Evolutionary conservation across 257 asterid genomes (phyloP).

Genomic region (Ligustrum vulgare): DNA sequence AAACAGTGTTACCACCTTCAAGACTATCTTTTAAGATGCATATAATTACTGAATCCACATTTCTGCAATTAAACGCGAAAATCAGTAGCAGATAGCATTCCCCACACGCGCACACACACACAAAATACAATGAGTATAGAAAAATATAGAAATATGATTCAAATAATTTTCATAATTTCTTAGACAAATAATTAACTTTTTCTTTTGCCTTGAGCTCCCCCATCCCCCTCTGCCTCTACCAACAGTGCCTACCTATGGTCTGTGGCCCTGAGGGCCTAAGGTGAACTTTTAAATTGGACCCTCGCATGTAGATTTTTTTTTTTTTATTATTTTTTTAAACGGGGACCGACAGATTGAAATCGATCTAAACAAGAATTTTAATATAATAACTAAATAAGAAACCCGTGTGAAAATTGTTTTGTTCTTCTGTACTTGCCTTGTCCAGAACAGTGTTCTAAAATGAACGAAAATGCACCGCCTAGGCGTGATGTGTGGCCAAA

Average conservation of each 20-base stretch:
- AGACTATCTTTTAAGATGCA: neutral
- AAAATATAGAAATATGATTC: neutral
- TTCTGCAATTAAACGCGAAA: neutral
- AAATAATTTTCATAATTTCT: neutral
- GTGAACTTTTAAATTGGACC: too few relatives aligned
- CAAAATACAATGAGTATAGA: neutral
- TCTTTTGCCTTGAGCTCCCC: neutral
- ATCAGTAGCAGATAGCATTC: neutral
- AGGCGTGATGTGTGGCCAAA: too few relatives aligned
- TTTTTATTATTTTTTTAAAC: too few relatives aligned
- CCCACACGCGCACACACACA: too few relatives aligned
- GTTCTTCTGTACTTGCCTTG: slow-evolving; percentile 96
- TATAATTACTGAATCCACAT: neutral
- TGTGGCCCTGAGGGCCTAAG: too few relatives aligned
- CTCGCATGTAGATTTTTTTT: too few relatives aligned
- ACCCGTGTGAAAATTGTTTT: slow-evolving; percentile 22
- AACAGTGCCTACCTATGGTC: too few relatives aligned
- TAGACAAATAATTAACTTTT: neutral
- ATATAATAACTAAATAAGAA: too few relatives aligned
- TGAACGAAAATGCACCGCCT: too few relatives aligned
- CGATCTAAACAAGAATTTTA: too few relatives aligned
- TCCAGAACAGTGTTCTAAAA: too few relatives aligned
- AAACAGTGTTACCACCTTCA: neutral
- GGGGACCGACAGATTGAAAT: too few relatives aligned
- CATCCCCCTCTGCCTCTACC: neutral